Evolutionary conservation across 306 rosid genomes (phyloP), one percentile per base, ranked within the genome.

Genomic region (Corylus americana): DNA sequence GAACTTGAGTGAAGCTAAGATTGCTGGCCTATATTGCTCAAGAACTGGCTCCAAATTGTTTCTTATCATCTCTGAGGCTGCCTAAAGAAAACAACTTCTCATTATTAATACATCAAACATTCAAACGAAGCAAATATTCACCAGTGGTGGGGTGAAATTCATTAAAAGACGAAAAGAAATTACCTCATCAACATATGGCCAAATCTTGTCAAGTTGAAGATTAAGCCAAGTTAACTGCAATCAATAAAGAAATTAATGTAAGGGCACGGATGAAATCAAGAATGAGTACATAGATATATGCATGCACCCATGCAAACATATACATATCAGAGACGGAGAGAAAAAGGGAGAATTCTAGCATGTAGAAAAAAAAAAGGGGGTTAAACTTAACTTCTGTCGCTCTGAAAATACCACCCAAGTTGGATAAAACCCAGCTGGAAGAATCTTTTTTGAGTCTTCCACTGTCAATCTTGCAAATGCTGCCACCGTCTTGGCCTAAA

Each of bases 141-240:
- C 69, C 76, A 55, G 3, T 39, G 67, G 9, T 53, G 25, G 50
- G 45, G 16, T 55, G 22, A 74, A 17, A 49, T 22, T 17, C 12
- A 27, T 22, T 0, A 39, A 55, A 49, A 64, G 18, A 25, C 50
- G 11, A 74, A 7, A 7, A 54, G 11, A 27, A 63, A 88, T 74
- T 82, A 94, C 98, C 89, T 87, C 93, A 77, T 94, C 48, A 55
- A 94, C 85, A 50, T 47, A 91, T 0, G 98, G 98, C 98, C 98
- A 94, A 69, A 94, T 80, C 83, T 89, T 92, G 5, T 68, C 68
- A 14, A 94, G 88, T 18, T 84, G 87, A 31, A 12, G 75, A 81
- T 94, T 94, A 16, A 94, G 91, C 97, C 98, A 94, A 71, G 45
- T 76, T 82, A 94, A 84, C 98, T 94, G 97, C 77, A 86, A 80